phyloP scores from a whole-genome alignment of 345 rosid species.

The Lumnitzera racemosa region DNA sequence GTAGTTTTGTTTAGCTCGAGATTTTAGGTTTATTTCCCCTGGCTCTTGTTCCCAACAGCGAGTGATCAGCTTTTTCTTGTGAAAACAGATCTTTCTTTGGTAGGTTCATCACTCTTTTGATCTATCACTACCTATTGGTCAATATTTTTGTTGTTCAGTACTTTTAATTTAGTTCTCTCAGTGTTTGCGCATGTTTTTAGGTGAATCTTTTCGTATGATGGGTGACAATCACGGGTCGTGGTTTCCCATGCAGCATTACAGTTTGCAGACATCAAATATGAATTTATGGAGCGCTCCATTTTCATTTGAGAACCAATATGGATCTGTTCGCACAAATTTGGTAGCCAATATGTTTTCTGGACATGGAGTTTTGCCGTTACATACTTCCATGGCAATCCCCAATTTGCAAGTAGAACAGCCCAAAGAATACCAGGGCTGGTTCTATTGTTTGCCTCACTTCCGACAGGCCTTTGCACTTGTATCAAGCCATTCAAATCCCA shows the following conservation, averaged over 20 bases:
- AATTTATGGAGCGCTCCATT: slow-evolving; percentile 40
- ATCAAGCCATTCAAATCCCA: slow-evolving; percentile 19
- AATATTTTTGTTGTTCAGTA: not conserved
- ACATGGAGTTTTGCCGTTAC: slow-evolving; percentile 28
- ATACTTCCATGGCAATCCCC: slow-evolving; percentile 26
- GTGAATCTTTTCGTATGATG: slow-evolving; percentile 25
- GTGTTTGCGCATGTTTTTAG: slow-evolving; percentile 17
- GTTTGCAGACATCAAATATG: slow-evolving; percentile 27
- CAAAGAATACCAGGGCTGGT: slow-evolving; percentile 32
- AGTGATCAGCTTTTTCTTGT: slow-evolving; percentile 24
- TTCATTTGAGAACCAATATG: slow-evolving; percentile 27
- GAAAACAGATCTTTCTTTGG: slow-evolving; percentile 31
- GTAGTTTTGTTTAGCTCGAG: slow-evolving; percentile 37
- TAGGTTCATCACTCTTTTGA: slow-evolving; percentile 16
- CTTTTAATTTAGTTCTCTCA: slow-evolving; percentile 3
- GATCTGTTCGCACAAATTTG: slow-evolving; percentile 32
- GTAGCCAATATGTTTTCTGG: slow-evolving; percentile 20
- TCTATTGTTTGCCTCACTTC: slow-evolving; percentile 28
- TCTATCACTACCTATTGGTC: not conserved
- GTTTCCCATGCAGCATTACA: slow-evolving; percentile 24
- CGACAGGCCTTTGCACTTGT: slow-evolving; percentile 27
- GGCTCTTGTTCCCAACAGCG: slow-evolving; percentile 27
- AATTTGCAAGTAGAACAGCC: slow-evolving; percentile 27
- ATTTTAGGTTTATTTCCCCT: slow-evolving; percentile 29
- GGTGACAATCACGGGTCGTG: slow-evolving; percentile 22